Conservation (phyloP, 2,329 filamentous ascomycete genomes). For the Talaromyces verruculosus region DNA sequence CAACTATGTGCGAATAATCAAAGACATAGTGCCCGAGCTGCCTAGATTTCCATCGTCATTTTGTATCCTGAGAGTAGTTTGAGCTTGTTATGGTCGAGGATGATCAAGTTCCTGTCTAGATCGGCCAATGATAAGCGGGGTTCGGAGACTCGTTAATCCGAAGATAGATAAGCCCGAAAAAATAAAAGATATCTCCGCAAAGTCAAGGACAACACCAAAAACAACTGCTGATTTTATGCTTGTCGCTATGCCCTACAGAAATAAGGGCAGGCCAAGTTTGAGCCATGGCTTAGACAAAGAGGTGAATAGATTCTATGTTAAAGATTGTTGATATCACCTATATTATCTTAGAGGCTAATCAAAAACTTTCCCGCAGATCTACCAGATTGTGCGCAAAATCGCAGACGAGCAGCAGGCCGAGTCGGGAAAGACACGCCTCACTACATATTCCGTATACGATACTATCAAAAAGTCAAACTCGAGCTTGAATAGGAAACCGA, state of each 20-base stretch:
- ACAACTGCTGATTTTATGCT: background rate
- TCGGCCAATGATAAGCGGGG: constrained; percentile 14
- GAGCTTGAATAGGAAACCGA: constrained; percentile 77
- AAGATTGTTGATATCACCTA: background rate
- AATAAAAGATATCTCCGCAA: background rate
- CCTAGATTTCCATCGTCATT: background rate
- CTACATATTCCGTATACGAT: constrained; percentile 67
- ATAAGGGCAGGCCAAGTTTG: constrained; percentile 49
- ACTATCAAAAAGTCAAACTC: constrained; percentile 84
- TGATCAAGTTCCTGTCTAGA: background rate
- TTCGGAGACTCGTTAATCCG: constrained; percentile 11
- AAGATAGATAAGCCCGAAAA: constrained; percentile 10
- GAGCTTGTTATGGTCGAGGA: background rate
- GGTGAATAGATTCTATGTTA: constrained; percentile 34
- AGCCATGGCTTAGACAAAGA: constrained; percentile 64
- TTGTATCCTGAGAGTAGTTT: background rate
- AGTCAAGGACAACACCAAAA: background rate
- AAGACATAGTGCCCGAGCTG: background rate
- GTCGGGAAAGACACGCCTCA: constrained; percentile 52
- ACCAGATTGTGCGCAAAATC: constrained; percentile 75
- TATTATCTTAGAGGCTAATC: constrained; percentile 16
- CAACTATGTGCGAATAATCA: background rate
- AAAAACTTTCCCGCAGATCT: constrained; percentile 53
- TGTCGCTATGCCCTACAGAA: constrained; percentile 38
- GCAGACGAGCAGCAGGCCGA: constrained; percentile 64